Conservation (phyloP, 1,284 basidiomycete genomes). For the Cryptococcus floricola region DNA sequence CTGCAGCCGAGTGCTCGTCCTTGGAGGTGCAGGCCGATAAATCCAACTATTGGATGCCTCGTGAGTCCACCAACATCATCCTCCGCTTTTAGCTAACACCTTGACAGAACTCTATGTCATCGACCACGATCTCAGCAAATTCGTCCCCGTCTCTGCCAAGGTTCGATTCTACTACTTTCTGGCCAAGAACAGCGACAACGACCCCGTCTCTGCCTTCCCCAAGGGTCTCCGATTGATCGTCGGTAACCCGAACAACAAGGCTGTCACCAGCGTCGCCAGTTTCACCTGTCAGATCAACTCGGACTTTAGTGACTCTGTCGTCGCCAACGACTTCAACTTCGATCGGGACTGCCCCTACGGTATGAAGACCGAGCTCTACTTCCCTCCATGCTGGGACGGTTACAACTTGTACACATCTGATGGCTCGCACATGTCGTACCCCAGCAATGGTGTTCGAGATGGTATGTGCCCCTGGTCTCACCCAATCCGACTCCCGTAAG, state of each 20-base stretch:
- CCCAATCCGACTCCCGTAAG: slow-evolving; percentile 30
- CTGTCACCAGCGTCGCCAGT: slow-evolving; percentile 7
- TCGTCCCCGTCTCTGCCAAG: slow-evolving; percentile 8
- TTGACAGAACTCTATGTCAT: slow-evolving; percentile 8
- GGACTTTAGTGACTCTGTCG: slow-evolving; percentile 7
- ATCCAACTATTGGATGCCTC: slow-evolving; percentile 31
- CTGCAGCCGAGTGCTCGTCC: slow-evolving; percentile 17
- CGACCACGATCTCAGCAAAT: slow-evolving; percentile 7
- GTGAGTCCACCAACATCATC: slow-evolving; percentile 1
- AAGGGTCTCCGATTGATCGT: slow-evolving; percentile 30
- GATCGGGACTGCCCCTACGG: slow-evolving; percentile 22
- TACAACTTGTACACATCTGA: slow-evolving; percentile 25
- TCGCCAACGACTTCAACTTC: slow-evolving; percentile 28
- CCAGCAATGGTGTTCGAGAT: slow-evolving; percentile 4
- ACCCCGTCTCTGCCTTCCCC: slow-evolving; percentile 25
- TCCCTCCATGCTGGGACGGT: slow-evolving; percentile 38
- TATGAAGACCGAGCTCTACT: slow-evolving; percentile 22
- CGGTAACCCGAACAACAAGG: slow-evolving; percentile 28
- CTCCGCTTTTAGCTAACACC: not conserved
- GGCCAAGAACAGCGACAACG: slow-evolving; percentile 10
- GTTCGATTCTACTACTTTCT: slow-evolving; percentile 32
- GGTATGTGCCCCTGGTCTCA: slow-evolving; percentile 30
- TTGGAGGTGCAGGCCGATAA: slow-evolving; percentile 29
- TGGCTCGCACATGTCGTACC: slow-evolving; percentile 29
- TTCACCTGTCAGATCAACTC: slow-evolving; percentile 16